Percentiles rank a stretch among this genome's conserved stretches.
Conservation (phyloP, 2,329 filamentous ascomycete species). For the Aspergillus niger region DNA sequence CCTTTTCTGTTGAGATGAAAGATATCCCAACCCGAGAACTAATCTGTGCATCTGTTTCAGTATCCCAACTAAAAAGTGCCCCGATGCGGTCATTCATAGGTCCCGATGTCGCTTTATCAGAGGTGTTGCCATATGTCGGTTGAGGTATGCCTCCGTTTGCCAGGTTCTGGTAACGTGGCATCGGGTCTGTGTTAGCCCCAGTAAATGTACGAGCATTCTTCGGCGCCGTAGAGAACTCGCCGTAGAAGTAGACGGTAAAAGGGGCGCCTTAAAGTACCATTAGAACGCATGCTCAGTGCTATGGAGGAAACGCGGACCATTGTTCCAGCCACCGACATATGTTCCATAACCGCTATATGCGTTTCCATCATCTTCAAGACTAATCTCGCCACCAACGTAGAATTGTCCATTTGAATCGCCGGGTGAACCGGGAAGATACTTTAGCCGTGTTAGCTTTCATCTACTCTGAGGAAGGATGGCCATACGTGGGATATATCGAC, state of each 20-base stretch:
- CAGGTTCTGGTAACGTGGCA: conserved; percentile 51
- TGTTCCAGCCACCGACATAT: conserved; percentile 50
- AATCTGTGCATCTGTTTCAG: conserved; percentile 53
- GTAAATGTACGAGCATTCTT: conserved; percentile 41
- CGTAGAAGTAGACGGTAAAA: conserved; percentile 50
- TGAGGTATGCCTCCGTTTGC: conserved; percentile 61
- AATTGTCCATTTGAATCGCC: conserved; percentile 43
- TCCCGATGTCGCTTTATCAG: conserved; percentile 56
- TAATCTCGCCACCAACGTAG: conserved; percentile 46
- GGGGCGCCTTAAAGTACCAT: conserved; percentile 32
- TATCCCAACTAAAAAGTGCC: conserved; percentile 62
- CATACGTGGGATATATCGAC: conserved; percentile 57
- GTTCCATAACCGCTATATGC: conserved; percentile 52
- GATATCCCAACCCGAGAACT: conserved; percentile 66
- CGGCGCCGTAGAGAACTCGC: conserved; percentile 43
- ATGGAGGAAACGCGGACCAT: conserved; percentile 28
- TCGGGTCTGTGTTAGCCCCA: conserved; percentile 37
- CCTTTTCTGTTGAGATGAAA: conserved; percentile 65
- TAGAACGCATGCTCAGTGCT: neutral
- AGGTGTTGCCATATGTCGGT: conserved; percentile 53
- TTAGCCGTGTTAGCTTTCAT: conserved; percentile 29
- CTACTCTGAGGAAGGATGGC: neutral
- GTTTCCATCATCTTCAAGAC: conserved; percentile 41
- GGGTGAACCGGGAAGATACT: conserved; percentile 51
- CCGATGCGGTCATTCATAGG: conserved; percentile 59